These are phyloP conservation scores for Spathaspora gorwiae DNA, from an alignment of 805 yeast species.

Conservation along the genomic window DNA sequence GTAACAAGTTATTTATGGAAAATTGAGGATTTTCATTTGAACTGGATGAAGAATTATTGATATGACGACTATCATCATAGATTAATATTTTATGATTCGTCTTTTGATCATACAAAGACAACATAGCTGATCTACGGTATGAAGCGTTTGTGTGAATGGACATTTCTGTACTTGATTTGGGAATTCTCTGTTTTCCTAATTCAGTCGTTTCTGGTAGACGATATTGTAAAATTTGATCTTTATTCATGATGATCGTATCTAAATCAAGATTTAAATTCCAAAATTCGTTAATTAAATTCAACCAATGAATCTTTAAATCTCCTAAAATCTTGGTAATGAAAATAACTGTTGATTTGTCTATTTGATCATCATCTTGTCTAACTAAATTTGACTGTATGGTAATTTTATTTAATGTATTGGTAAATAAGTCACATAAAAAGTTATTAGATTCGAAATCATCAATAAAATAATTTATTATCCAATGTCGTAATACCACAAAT, in stretches of 20 bases:
- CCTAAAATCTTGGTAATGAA: conserved; percentile 33
- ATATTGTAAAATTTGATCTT: conserved; percentile 7
- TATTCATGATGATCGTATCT: conserved; percentile 9
- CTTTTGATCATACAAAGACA: conserved; percentile 38
- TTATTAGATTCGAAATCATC: conserved; percentile 58
- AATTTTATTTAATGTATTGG: conserved; percentile 43
- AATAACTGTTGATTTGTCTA: conserved; percentile 13
- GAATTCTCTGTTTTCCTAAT: conserved; percentile 3
- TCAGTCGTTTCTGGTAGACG: conserved; percentile 25
- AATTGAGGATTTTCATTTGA: conserved; percentile 34
- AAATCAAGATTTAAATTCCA: conserved; percentile 23
- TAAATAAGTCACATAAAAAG: conserved; percentile 38
- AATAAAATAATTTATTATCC: conserved; percentile 82
- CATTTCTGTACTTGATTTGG: conserved; percentile 29
- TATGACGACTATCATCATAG: conserved; percentile 17
- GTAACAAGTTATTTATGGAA: conserved; percentile 32
- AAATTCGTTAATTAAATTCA: conserved; percentile 27
- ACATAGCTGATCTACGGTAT: conserved; percentile 42
- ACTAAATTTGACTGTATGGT: conserved; percentile 27
- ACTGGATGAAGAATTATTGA: not conserved
- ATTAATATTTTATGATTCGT: conserved; percentile 32
- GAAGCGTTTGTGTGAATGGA: conserved; percentile 42
- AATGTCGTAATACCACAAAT: conserved; percentile 82
- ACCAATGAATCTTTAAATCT: conserved; percentile 41
- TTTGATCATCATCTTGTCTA: not conserved